Evolutionary conservation across 129 eudicot genomes (phyloP), one percentile per base, ranked within the genome.

Genomic region (Artemisia argyi): DNA sequence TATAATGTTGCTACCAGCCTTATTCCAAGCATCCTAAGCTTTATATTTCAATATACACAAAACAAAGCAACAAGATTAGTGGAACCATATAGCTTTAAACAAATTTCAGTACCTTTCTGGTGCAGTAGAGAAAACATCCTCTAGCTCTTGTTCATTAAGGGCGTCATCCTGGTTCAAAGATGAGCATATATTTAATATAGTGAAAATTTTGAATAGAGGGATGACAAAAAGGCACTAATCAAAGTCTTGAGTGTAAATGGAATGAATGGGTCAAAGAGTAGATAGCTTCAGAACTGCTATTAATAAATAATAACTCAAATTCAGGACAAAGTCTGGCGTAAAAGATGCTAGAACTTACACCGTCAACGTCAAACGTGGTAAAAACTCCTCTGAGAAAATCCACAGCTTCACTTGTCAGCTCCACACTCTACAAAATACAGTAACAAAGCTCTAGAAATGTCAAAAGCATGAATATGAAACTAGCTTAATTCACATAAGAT

Each of bases 71-170:
- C 20, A 50, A 57, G 24, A 48, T n/a, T 13, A 39, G 42, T 30
- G 51, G 50, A 58, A 62, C 56, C 71, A 69, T 16, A 56, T 48
- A 61, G 39, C 44, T 52, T 35, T 22, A 61, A 62, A 66, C 26
- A 57, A 75, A 67, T 39, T 65, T 53, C 7, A 76, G 68, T 83
- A 94, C 98, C 96, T 90, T 71, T 94, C 97, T 66, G 98, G 97
- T 71, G 98, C 93, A 53, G 97, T 94, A 66, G 98, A 94, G 74
- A 94, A 94, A 49, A 94, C 69, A 71, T 90, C 98, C 72, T 87
- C 97, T 66, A 94, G 87, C 73, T 94, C 98, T 73, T 24, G 56
- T 63, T 82, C 69, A 55, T 86, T 82, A 69, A 94, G 89, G 39
- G 93, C 86, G 17, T 96, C 91, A 80, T 90, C 97, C 98, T 94